phyloP scores from a whole-genome alignment of 2,329 filamentous ascomycete genomes.

The Chaetoscypha palmicola region DNA sequence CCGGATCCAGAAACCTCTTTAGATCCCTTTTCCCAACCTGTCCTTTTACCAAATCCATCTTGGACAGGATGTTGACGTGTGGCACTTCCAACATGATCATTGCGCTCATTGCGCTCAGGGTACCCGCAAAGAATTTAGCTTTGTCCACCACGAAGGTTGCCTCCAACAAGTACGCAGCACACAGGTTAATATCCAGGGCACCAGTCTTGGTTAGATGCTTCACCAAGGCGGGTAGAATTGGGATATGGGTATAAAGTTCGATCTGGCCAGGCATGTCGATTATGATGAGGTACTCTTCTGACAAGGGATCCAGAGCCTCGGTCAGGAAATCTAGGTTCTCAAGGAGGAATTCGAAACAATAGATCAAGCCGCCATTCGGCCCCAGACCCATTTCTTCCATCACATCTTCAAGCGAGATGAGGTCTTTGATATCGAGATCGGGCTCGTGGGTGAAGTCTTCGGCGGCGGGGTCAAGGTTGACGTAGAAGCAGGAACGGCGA shows the following conservation, averaged over 20 bases:
- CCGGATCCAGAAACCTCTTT: conserved; percentile 84
- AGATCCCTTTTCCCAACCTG: conserved; percentile 82
- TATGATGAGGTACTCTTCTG: conserved; percentile 93
- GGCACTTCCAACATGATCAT: conserved; percentile 99
- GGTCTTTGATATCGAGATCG: conserved; percentile 90
- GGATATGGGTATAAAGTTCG: conserved; percentile 95
- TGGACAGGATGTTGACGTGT: conserved; percentile 91
- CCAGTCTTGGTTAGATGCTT: conserved; percentile 74
- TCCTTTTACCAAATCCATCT: conserved; percentile 94
- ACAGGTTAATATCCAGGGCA: conserved; percentile 81
- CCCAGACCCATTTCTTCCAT: conserved; percentile 92
- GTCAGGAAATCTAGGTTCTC: conserved; percentile 91
- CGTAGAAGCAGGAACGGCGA: conserved; percentile 91
- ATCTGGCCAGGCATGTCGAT: conserved; percentile 99
- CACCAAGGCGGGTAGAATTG: conserved; percentile 78
- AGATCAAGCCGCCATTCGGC: conserved; percentile 87
- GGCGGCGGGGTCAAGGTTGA: conserved; percentile 96
- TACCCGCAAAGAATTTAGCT: conserved; percentile 95
- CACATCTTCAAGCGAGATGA: conserved; percentile 88
- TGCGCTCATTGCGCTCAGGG: conserved; percentile 92
- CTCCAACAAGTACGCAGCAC: conserved; percentile 90
- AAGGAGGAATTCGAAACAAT: conserved; percentile 93
- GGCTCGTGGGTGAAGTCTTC: conserved; percentile 87
- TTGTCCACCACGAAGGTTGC: conserved; percentile 93
- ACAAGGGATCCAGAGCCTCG: conserved; percentile 74